Conservation (phyloP, 2,329 filamentous ascomycete genomes). For the Pseudogymnoascus sp. region DNA sequence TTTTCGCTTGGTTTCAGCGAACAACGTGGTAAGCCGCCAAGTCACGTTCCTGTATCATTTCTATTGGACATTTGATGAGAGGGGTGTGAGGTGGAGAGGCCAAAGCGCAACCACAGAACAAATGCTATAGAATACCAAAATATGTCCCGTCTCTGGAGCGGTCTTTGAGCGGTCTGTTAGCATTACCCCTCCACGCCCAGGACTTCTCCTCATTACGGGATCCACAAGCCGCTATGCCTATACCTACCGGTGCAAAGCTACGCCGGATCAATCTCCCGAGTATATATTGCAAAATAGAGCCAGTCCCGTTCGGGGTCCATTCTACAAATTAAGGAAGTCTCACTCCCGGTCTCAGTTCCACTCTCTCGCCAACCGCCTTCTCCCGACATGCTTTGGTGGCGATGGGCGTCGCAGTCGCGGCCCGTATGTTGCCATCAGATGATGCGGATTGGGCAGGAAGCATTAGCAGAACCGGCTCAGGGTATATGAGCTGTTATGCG, state of each 20-base stretch:
- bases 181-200: neutral
- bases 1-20: neutral
- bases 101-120: neutral
- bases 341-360: neutral
- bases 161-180: neutral
- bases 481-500: neutral
- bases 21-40: neutral
- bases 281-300: neutral
- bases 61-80: neutral
- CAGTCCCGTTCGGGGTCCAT: neutral
- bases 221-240: neutral
- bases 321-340: neutral
- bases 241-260: neutral
- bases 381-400: neutral
- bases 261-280: neutral
- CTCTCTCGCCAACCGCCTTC: neutral
- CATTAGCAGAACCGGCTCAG: neutral
- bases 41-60: neutral
- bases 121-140: neutral
- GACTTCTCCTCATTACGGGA: conserved; percentile 1
- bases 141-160: neutral
- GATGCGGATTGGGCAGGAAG: neutral
- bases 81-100: neutral
- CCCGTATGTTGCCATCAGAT: neutral
- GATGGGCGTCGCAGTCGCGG: neutral